Base-by-base conservation (phyloP, 1,139 yeast species). In the Debaryomyces nepalensis region DNA sequence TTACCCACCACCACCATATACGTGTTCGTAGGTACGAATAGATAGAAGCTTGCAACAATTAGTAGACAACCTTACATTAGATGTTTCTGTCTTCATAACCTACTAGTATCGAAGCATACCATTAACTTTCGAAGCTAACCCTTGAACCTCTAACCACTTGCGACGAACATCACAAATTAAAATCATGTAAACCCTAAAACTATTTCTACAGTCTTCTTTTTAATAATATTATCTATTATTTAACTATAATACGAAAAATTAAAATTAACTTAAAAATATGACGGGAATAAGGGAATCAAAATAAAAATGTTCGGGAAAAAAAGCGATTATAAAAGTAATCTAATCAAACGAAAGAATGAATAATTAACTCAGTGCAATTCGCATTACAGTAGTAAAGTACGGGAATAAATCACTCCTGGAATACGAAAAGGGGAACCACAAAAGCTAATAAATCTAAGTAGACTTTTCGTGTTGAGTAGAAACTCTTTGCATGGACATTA, bases 401-500 rank as follows among this genome's bases (percentile, higher is more conserved):
- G 39, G 42, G 33, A 39, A 31, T 31, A 33, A 39, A 39, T 22
- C 11, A n/a, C 15, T 16, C 26, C 4, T 18, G 34, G 30, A 11
- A n/a, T 30, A 27, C 35, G 23, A 26, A 38, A 20, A 27, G 12
- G 15, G 32, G 39, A 33, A 26, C n/a, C 33, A 22, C 24, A 7
- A 29, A 30, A 26, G 35, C 27, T 33, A 35, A 35, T 32, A 16
- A 42, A 53, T 50, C 55, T 69, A 74, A 56, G 75, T 56, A 26
- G 84, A 79, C 68, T 79, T 79, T 81, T 90, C 97, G 78, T 90
- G 97, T 78, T 89, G 97, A 73, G 97, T 90, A 58, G 97, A 90
- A 57, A 90, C 97, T 82, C 97, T 87, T 81, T 87, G 93, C 97
- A 90, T 89, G 63, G 97, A 89, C 63, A 88, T 89, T 71, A 90